Evolutionary conservation across 2,329 filamentous ascomycete species (phyloP).

Genomic region (Coniochaeta pulveracea): DNA sequence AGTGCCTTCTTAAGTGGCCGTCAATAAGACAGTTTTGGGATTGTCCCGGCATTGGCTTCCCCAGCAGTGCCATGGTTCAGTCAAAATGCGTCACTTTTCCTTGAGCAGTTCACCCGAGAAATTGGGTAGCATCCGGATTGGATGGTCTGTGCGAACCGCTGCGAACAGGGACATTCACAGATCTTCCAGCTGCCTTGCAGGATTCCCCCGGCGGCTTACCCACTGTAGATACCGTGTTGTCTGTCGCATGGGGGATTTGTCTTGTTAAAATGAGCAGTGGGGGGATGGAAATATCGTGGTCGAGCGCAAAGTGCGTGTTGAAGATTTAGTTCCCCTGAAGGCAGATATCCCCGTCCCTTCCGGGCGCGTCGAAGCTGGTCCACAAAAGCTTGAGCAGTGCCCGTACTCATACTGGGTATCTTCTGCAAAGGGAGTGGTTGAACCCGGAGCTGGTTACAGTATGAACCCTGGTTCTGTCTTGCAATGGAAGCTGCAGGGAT

Average conservation of each 20-base stretch:
- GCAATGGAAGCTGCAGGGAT: not conserved
- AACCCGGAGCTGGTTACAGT: no score
- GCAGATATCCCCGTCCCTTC: no score
- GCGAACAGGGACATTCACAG: not conserved
- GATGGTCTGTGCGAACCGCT: not conserved
- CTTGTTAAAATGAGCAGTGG: not conserved
- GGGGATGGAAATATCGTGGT: not conserved
- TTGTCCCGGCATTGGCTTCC: not conserved
- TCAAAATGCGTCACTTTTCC: not conserved
- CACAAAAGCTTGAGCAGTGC: no score
- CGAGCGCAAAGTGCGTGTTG: no score
- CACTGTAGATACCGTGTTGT: not conserved
- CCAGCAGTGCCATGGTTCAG: not conserved
- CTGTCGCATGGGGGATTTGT: not conserved
- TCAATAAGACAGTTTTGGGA: conserved; percentile 2
- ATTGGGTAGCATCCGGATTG: not conserved
- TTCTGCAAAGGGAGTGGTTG: no score
- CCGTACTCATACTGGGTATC: no score
- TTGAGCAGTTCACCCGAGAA: not conserved
- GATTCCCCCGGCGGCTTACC: not conserved
- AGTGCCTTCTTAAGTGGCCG: conserved; percentile 1
- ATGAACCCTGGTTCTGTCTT: no score
- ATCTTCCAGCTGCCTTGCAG: not conserved
- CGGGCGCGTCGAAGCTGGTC: no score
- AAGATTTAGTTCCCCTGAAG: no score